A percentile compares a stretch with the other conserved stretches of the same genome.
phyloP scores from a whole-genome alignment of 345 rosid species.

The Lumnitzera racemosa region DNA sequence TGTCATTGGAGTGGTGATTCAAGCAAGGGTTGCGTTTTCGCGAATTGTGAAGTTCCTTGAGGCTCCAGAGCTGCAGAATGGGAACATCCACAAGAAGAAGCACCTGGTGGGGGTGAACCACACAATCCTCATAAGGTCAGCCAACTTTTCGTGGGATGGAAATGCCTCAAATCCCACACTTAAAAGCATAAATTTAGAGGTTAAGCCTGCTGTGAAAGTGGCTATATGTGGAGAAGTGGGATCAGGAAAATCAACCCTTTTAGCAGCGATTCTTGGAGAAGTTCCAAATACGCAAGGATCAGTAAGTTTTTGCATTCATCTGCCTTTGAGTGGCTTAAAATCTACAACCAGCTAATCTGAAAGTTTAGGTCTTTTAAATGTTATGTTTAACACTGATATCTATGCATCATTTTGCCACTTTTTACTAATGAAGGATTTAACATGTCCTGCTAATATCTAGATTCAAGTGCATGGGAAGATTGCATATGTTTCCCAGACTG shows the following conservation, averaged over 20 bases:
- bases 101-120: constrained; percentile 13
- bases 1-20: constrained; percentile 75
- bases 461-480: constrained; percentile 64
- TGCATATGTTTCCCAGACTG: constrained; percentile 90
- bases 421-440: background rate
- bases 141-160: constrained; percentile 80
- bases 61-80: constrained; percentile 79
- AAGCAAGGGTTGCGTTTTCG: constrained; percentile 80
- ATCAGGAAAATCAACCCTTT: constrained; percentile 88
- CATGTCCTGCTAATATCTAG: constrained; percentile 23
- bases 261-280: constrained; percentile 92
- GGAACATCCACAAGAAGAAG: constrained; percentile 29
- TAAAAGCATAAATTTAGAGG: constrained; percentile 48
- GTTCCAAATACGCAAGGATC: constrained; percentile 57
- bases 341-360: no score
- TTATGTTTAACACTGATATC: no score
- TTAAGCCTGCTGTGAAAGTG: constrained; percentile 58
- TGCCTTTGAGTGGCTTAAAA: no score
- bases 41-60: constrained; percentile 74
- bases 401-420: no score
- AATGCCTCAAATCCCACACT: constrained; percentile 44
- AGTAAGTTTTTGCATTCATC: constrained; percentile 28
- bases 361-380: no score
- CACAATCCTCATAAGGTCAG: constrained; percentile 48
- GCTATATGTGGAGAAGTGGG: constrained; percentile 98